Percentiles rank a stretch among this genome's conserved stretches.
phyloP scores from a whole-genome alignment of 2,329 filamentous ascomycete genomes.

The Parastagonospora nodorum region DNA sequence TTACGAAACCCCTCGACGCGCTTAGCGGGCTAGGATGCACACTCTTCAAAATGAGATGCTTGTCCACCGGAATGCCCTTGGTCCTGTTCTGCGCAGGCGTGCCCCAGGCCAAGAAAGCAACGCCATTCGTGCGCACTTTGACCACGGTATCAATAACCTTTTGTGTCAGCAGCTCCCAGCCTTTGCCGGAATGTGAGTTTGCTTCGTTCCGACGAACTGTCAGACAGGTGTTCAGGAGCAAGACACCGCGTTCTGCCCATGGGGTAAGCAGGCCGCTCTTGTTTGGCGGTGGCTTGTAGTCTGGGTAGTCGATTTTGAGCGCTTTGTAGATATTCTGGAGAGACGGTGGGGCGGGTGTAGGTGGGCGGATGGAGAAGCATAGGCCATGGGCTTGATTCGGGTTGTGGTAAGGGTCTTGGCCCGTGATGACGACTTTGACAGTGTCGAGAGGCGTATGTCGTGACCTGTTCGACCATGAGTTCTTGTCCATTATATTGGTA shows the following conservation, averaged over 20 bases:
- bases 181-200: conserved; percentile 81
- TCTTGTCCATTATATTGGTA: background rate
- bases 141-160: conserved; percentile 87
- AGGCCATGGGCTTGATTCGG: conserved; percentile 93
- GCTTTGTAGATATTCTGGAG: conserved; percentile 92
- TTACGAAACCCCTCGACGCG: conserved; percentile 76
- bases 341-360: conserved; percentile 85
- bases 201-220: conserved; percentile 90
- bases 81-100: conserved; percentile 81
- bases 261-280: conserved; percentile 83
- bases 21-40: conserved; percentile 95
- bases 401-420: conserved; percentile 98
- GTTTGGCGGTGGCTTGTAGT: conserved; percentile 75
- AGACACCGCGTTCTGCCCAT: conserved; percentile 91
- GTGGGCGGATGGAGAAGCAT: conserved; percentile 91
- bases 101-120: conserved; percentile 96
- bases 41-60: conserved; percentile 81
- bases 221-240: conserved; percentile 92
- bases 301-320: conserved; percentile 85
- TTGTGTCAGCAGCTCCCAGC: conserved; percentile 94
- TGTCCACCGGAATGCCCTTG: conserved; percentile 69
- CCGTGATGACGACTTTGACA: conserved; percentile 91
- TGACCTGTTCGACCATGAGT: conserved; percentile 66
- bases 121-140: conserved; percentile 74
- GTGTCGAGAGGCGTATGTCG: conserved; percentile 85